Conservation (phyloP, 2,329 filamentous ascomycete genomes). For the Metarhizium rileyi region DNA sequence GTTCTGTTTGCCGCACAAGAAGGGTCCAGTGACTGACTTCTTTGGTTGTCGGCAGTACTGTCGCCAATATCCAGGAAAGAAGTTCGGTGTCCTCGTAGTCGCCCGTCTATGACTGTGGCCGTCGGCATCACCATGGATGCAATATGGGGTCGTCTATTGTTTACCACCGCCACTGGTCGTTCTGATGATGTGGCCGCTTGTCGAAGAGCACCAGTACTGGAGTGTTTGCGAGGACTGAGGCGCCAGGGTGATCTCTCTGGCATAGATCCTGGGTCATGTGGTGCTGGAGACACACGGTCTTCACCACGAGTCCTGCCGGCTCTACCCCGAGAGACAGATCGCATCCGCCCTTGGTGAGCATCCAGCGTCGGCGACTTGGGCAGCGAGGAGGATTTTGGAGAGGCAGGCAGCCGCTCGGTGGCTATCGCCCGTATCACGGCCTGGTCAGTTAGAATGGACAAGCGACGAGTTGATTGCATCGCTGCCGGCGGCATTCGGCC, state of each 20-base stretch:
- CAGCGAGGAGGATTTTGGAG: not conserved
- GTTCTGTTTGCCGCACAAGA: slow-evolving; percentile 16
- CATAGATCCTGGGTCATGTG: not conserved
- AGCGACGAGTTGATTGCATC: slow-evolving; percentile 37
- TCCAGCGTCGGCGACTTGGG: not conserved
- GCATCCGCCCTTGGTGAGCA: not conserved
- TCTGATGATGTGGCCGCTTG: not conserved
- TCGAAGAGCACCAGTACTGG: slow-evolving; percentile 3
- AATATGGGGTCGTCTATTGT: slow-evolving; percentile 2
- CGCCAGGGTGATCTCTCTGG: not conserved
- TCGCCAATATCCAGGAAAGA: slow-evolving; percentile 6
- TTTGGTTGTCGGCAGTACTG: not conserved
- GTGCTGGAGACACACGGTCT: not conserved
- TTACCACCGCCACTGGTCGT: not conserved
- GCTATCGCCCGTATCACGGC: not conserved
- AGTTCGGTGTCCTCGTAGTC: slow-evolving; percentile 1
- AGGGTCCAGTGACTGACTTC: slow-evolving; percentile 6
- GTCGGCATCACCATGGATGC: slow-evolving; percentile 2
- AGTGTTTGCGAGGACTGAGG: slow-evolving; percentile 3
- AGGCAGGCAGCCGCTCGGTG: slow-evolving; percentile 2
- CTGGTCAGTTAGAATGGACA: slow-evolving; percentile 46
- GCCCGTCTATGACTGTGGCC: not conserved
- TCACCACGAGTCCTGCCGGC: not conserved
- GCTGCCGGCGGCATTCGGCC: slow-evolving; percentile 34
- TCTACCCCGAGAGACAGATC: slow-evolving; percentile 1